These are phyloP conservation scores for Malus sieversii DNA, from an alignment of 306 rosid genomes.

Conservation along the genomic window DNA sequence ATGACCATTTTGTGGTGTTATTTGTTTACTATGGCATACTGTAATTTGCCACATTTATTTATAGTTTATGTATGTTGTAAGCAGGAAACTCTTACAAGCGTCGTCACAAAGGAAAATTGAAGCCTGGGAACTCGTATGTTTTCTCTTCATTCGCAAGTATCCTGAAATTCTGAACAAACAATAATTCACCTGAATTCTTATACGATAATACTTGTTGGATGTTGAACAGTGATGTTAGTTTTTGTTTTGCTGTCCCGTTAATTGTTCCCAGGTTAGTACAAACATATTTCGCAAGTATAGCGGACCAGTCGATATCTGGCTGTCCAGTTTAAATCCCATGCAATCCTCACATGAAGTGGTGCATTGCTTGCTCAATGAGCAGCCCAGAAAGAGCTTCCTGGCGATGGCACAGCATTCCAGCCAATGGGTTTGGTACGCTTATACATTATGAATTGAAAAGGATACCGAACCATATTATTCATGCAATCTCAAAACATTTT, in stretches of 20 bases:
- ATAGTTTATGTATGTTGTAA: conserved; percentile 9
- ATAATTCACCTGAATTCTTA: not conserved
- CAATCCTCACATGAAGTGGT: conserved; percentile 33
- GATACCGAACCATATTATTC: not conserved
- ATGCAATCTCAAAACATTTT: not conserved
- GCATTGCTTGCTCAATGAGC: conserved; percentile 62
- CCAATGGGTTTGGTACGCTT: conserved; percentile 83
- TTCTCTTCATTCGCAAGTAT: conserved; percentile 3
- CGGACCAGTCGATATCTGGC: conserved; percentile 83
- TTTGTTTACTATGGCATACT: not conserved
- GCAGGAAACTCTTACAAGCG: conserved; percentile 48
- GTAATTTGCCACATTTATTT: not conserved
- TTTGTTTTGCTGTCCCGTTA: not conserved
- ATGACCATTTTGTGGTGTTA: not conserved
- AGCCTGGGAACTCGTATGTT: conserved; percentile 89
- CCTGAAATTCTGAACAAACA: not conserved
- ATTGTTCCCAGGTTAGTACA: conserved; percentile 55
- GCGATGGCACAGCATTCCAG: conserved; percentile 91
- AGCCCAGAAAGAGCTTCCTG: conserved; percentile 45
- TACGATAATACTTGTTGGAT: not conserved
- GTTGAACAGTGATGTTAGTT: not conserved
- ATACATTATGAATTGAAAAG: conserved; percentile 2
- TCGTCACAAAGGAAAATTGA: conserved; percentile 38
- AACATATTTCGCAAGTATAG: conserved; percentile 75
- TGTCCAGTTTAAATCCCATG: conserved; percentile 42